These are phyloP conservation scores for Capsicum chinense DNA, from an alignment of 257 asterid species.

Conservation along the genomic window DNA sequence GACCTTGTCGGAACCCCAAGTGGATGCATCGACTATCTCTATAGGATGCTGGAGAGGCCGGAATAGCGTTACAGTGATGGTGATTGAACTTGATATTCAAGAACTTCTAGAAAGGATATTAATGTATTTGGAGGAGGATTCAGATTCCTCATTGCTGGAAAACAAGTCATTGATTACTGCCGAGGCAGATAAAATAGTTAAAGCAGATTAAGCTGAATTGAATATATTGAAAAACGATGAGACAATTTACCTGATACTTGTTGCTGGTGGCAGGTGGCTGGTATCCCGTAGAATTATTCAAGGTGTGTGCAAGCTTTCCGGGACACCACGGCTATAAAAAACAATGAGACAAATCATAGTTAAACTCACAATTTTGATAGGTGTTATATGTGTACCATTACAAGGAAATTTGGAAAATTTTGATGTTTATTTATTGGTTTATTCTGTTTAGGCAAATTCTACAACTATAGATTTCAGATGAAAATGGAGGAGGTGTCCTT, in stretches of 20 bases:
- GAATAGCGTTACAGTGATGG: conserved; percentile 79
- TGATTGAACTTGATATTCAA: conserved; percentile 74
- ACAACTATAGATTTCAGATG: background rate
- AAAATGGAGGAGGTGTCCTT: conserved; percentile 16
- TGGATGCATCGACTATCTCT: conserved; percentile 61
- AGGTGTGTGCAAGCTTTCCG: no score
- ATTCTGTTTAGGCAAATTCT: background rate
- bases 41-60: conserved; percentile 95
- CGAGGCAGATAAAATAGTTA: conserved; percentile 29
- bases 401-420: background rate
- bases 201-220: background rate
- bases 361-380: background rate
- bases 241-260: background rate
- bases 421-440: background rate
- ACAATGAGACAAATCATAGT: conserved; percentile 5
- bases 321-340: background rate
- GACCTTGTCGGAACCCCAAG: conserved; percentile 45
- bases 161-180: conserved; percentile 33
- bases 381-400: background rate
- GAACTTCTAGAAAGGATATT: conserved; percentile 76
- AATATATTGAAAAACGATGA: background rate
- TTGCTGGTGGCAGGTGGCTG: no score
- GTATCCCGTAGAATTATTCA: no score
- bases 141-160: conserved; percentile 17
- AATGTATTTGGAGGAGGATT: conserved; percentile 40